Evolutionary conservation across 1,284 basidiomycete species (phyloP).

Genomic region (Tetrapyrgos nigripes): DNA sequence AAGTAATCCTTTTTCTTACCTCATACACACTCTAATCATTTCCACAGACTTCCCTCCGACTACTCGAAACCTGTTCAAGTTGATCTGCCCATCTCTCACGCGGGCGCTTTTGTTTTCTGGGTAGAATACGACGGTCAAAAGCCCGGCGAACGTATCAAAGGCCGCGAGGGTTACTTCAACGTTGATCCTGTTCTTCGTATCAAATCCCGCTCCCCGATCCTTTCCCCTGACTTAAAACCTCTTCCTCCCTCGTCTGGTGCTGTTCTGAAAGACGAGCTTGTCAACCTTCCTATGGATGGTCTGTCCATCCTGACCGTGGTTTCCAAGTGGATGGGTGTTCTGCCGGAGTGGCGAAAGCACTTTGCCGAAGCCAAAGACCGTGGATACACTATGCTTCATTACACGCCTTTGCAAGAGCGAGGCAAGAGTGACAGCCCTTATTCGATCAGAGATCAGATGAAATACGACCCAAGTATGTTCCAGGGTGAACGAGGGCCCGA

Average conservation of each 20-base stretch:
- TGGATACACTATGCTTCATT: constrained; percentile 97
- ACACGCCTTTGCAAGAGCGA: constrained; percentile 90
- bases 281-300: constrained; percentile 83
- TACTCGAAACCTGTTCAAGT: constrained; percentile 91
- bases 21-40: constrained; percentile 25
- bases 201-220: constrained; percentile 75
- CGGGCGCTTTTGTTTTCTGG: constrained; percentile 94
- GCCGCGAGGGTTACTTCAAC: constrained; percentile 93
- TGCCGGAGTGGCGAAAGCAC: constrained; percentile 77
- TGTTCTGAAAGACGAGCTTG: constrained; percentile 50
- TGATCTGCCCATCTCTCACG: constrained; percentile 92
- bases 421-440: constrained; percentile 91
- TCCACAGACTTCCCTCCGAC: constrained; percentile 73
- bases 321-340: constrained; percentile 96
- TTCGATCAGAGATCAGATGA: constrained; percentile 86
- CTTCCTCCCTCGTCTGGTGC: constrained; percentile 57
- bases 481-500: constrained; percentile 51
- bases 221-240: constrained; percentile 60
- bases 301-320: constrained; percentile 88
- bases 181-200: constrained; percentile 87
- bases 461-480: constrained; percentile 82
- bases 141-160: constrained; percentile 67
- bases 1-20: constrained; percentile 36
- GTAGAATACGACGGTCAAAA: constrained; percentile 83
- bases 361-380: constrained; percentile 84